A percentile compares a stretch with the other conserved stretches of the same genome.
Conservation (phyloP, 2,329 filamentous ascomycete species). For the Talaromyces sp. region DNA sequence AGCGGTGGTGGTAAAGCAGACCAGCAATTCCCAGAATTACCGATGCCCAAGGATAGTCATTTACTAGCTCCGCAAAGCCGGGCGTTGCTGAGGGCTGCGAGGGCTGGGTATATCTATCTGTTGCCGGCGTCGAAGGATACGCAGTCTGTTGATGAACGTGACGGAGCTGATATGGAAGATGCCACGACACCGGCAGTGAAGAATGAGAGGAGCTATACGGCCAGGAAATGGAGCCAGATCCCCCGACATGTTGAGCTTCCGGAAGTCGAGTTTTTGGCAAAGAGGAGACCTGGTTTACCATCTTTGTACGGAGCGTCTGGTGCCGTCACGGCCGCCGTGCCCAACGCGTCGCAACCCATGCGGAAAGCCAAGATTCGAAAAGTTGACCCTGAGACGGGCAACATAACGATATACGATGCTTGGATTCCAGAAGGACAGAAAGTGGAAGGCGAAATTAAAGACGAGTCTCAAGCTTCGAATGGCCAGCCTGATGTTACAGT, state of each 20-base stretch:
- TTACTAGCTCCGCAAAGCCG: constrained; percentile 76
- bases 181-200: constrained; percentile 29
- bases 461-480: constrained; percentile 50
- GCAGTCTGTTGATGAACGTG: constrained; percentile 33
- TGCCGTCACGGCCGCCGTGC: constrained; percentile 26
- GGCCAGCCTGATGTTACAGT: constrained; percentile 40
- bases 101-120: constrained; percentile 75
- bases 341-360: constrained; percentile 53
- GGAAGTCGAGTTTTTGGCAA: constrained; percentile 63
- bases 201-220: constrained; percentile 52
- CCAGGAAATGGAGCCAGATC: constrained; percentile 59
- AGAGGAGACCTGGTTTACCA: constrained; percentile 59
- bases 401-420: constrained; percentile 79
- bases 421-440: constrained; percentile 75
- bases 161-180: constrained; percentile 39
- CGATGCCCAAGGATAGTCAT: constrained; percentile 84
- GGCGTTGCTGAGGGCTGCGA: constrained; percentile 75
- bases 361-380: constrained; percentile 78
- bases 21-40: constrained; percentile 63
- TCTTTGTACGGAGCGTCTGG: constrained; percentile 48
- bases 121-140: constrained; percentile 47
- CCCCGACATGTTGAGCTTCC: constrained; percentile 58
- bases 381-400: constrained; percentile 71
- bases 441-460: constrained; percentile 77
- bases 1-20: constrained; percentile 23